Percentiles rank a stretch among this genome's conserved stretches.
These are phyloP conservation scores for Picea sitchensis DNA, from an alignment of 75 land plant genomes.

Conservation along the genomic window DNA sequence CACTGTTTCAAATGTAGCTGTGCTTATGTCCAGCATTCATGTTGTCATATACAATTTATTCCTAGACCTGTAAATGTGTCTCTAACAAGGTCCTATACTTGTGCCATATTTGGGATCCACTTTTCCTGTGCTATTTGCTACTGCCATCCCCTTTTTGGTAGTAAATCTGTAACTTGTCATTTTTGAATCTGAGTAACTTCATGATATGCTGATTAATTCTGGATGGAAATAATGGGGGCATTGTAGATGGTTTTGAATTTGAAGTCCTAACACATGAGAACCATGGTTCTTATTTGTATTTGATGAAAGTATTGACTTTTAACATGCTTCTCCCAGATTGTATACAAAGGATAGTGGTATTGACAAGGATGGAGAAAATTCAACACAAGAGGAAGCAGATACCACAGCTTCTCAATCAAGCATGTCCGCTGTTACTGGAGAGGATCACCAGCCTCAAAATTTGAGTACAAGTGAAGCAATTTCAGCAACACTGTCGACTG, in stretches of 20 bases:
- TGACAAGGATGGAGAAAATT: slow-evolving; percentile 10
- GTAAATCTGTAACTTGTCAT: not conserved
- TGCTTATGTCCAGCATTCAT: too few species aligned
- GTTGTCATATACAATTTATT: too few species aligned
- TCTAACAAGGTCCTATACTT: not conserved
- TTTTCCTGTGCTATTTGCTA: not conserved
- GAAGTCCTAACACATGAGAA: not conserved
- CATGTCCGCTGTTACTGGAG: slow-evolving; percentile 5
- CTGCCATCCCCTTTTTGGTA: not conserved
- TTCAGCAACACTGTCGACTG: slow-evolving; percentile 56
- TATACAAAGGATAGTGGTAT: not conserved
- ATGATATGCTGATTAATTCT: not conserved
- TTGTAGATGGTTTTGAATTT: not conserved
- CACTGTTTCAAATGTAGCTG: too few species aligned
- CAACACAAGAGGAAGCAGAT: slow-evolving; percentile 7
- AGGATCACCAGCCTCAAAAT: slow-evolving; percentile 9
- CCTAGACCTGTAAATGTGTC: too few species aligned
- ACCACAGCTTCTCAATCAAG: slow-evolving; percentile 6
- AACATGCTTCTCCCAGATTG: slow-evolving; percentile 2
- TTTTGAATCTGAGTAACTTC: not conserved
- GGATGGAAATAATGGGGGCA: not conserved
- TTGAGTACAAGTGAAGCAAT: slow-evolving; percentile 30
- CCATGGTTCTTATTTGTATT: not conserved
- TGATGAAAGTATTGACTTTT: not conserved
- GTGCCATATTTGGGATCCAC: not conserved